Conservation (phyloP, 2,329 filamentous ascomycete genomes). For the Pseudogymnoascus sp. region DNA sequence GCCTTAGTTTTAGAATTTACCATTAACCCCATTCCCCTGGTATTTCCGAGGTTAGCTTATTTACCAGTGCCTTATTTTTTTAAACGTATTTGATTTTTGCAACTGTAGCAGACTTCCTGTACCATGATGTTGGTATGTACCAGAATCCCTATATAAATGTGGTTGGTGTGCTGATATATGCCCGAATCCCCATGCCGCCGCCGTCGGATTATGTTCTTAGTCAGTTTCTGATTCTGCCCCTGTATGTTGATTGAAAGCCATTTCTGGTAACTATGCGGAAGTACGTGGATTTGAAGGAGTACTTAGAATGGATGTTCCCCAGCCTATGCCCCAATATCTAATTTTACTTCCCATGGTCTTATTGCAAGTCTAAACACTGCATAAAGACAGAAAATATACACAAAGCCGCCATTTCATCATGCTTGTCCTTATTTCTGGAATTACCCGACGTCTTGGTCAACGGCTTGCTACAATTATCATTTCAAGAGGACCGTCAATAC, state of each 20-base stretch:
- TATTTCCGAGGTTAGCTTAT: not conserved
- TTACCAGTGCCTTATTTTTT: not conserved
- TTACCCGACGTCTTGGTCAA: constrained; percentile 32
- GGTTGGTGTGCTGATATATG: not conserved
- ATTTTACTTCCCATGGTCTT: not conserved
- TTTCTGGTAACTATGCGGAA: not conserved
- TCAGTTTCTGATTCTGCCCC: not conserved
- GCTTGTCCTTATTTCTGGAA: constrained; percentile 33
- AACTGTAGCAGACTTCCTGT: not conserved
- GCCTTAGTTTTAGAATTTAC: not conserved
- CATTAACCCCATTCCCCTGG: not conserved
- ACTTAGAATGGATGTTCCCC: not conserved
- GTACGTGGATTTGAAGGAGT: not conserved
- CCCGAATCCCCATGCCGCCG: not conserved
- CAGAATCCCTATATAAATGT: not conserved
- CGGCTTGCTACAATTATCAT: constrained; percentile 23
- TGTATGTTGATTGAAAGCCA: not conserved
- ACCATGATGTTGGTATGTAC: not conserved
- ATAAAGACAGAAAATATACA: not conserved
- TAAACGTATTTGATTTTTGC: not conserved
- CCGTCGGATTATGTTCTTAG: not conserved
- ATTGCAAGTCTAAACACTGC: not conserved
- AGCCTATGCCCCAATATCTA: not conserved
- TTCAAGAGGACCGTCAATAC: constrained; percentile 28
- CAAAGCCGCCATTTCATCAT: constrained; percentile 18